Percentiles rank a stretch among this genome's conserved stretches.
phyloP scores from a whole-genome alignment of 805 yeast species.

The Saccharomycopsis guyanensis region DNA sequence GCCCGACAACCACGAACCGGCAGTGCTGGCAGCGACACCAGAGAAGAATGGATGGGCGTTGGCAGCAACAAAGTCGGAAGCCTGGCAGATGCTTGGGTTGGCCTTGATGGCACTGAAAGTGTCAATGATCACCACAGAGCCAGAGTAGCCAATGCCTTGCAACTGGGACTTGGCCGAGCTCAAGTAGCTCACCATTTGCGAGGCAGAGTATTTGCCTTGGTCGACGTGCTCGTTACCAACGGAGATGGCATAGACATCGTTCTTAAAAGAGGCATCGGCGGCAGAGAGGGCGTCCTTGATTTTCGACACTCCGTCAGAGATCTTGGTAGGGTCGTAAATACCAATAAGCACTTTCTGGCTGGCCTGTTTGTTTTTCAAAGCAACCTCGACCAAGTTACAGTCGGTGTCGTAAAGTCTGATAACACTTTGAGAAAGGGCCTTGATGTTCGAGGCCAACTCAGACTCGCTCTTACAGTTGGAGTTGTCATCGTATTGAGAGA shows the following conservation, averaged over 20 bases:
- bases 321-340: slow-evolving; percentile 51
- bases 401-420: slow-evolving; percentile 84
- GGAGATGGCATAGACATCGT: slow-evolving; percentile 62
- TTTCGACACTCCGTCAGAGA: slow-evolving; percentile 44
- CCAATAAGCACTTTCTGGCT: slow-evolving; percentile 71
- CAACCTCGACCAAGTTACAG: slow-evolving; percentile 71
- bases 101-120: slow-evolving; percentile 88
- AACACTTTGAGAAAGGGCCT: slow-evolving; percentile 40
- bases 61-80: slow-evolving; percentile 77
- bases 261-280: slow-evolving; percentile 45
- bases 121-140: slow-evolving; percentile 90
- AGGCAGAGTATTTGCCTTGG: slow-evolving; percentile 64
- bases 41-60: slow-evolving; percentile 98
- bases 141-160: slow-evolving; percentile 74
- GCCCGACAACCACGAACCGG: slow-evolving; percentile 67
- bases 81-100: slow-evolving; percentile 84
- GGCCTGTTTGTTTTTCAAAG: slow-evolving; percentile 53
- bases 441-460: slow-evolving; percentile 53
- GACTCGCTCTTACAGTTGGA: slow-evolving; percentile 57
- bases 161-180: slow-evolving; percentile 62
- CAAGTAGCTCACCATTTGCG: slow-evolving; percentile 61
- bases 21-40: slow-evolving; percentile 68
- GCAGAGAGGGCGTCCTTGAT: slow-evolving; percentile 47
- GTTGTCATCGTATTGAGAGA: slow-evolving; percentile 64
- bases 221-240: slow-evolving; percentile 97